Evolutionary conservation across 495 filamentous ascomycete genomes (phyloP).

Genomic region (Tuber indicum): DNA sequence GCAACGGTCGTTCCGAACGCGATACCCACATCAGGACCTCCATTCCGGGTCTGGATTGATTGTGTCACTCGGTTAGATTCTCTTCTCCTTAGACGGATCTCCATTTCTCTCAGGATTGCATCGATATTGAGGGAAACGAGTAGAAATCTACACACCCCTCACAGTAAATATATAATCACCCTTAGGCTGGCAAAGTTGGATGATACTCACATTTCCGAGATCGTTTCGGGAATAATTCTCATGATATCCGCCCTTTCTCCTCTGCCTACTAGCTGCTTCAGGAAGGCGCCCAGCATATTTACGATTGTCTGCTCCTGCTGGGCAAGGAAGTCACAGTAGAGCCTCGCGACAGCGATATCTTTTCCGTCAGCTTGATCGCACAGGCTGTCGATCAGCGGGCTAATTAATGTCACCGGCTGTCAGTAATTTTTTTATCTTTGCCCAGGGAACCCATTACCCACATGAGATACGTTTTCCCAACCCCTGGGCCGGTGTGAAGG

Average conservation of each 20-base stretch:
- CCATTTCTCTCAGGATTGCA: background rate
- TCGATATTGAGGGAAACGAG: constrained; percentile 2
- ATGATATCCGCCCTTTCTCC: background rate
- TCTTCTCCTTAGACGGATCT: background rate
- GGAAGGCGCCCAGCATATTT: background rate
- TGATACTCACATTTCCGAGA: background rate
- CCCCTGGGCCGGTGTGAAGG: background rate
- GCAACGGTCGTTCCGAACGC: background rate
- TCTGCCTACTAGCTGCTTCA: background rate
- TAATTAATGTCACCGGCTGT: background rate
- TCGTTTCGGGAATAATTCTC: background rate
- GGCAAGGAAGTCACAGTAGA: background rate
- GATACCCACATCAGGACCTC: constrained; percentile 3
- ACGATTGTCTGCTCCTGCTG: background rate
- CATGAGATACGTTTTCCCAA: background rate
- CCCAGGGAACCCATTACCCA: background rate
- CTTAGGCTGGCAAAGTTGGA: background rate
- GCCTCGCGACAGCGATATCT: background rate
- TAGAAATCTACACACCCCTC: background rate
- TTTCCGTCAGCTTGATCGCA: background rate
- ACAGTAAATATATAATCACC: background rate
- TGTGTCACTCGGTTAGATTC: background rate
- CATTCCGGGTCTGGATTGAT: background rate
- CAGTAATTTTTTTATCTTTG: background rate
- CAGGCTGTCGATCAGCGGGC: background rate